Evolutionary conservation across 2,329 filamentous ascomycete species (phyloP), one percentile per base, ranked within the genome.

Genomic region (Anisogramma anomala): DNA sequence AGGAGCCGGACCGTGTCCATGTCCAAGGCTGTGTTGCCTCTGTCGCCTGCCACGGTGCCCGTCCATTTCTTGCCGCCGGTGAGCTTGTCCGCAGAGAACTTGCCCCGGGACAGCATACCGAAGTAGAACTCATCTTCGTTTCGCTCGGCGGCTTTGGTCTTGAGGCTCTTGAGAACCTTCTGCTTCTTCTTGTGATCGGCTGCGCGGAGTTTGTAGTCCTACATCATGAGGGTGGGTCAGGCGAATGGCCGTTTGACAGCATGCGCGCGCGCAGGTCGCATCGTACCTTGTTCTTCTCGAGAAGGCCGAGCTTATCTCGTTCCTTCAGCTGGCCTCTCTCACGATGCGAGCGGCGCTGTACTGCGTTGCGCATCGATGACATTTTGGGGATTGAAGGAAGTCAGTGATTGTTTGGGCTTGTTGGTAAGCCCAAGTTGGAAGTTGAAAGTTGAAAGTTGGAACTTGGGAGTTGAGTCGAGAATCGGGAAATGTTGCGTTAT

Each of bases 211-310:
- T 71, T 68, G 60, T 82, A 81, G 58, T 82, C 77, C 70, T 73
- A 46, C 30, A 14, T 23, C n/a, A 4, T 10, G 5, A 23, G 19
- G 33, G 7, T 39, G 28, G 3, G 11, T 11, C 14, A 31, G 11
- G 2, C 15, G 6, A 23, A 2, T 8, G 4, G 17, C 17, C 20
- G n/a, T 27, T 31, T 15, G 22, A 22, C 10, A 11, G 35, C 8
- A 23, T 6, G 27, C 17, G 3, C 34, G 33, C 33, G 22, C 19
- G n/a, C 28, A 3, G 10, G 11, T 18, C 20, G 11, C 15, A 30
- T 48, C 57, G 31, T 56, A 81, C 80, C 68, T 95, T 95, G 72
- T 91, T 84, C 67, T 98, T 96, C 62, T 96, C 91, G 47, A 96
- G 79, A 17, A 96, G 74, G 49, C 91, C 91, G 64, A 87, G 86